Evolutionary conservation across 83 land plant genomes (phyloP).

Genomic region (Thuja plicata): DNA sequence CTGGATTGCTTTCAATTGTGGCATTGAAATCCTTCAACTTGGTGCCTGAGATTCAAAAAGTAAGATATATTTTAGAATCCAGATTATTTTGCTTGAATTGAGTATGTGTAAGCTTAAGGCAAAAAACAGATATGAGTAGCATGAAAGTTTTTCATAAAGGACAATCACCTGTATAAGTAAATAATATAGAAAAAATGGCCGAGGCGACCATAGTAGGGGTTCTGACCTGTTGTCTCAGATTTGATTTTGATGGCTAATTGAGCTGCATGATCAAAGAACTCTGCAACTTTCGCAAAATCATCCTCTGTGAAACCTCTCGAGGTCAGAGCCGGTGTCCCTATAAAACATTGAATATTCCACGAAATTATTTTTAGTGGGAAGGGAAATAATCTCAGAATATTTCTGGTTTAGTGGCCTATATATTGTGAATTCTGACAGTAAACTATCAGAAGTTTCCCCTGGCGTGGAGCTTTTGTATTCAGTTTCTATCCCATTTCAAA

Average conservation of each 20-base stretch:
- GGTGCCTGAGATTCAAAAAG: constrained; percentile 41
- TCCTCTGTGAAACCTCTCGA: constrained; percentile 95
- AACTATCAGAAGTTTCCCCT: background rate
- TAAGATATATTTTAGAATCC: background rate
- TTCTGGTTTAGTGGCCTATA: background rate
- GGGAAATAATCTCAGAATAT: background rate
- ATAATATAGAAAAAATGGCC: background rate
- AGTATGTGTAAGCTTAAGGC: background rate
- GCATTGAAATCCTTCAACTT: constrained; percentile 88
- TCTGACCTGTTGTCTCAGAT: constrained; percentile 65
- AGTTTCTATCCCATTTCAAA: background rate
- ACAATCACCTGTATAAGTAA: background rate
- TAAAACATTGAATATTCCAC: constrained; percentile 6
- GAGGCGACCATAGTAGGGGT: background rate
- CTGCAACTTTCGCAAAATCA: constrained; percentile 94
- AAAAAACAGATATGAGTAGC: background rate
- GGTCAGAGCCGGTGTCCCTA: constrained; percentile 97
- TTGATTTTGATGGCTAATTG: constrained; percentile 81
- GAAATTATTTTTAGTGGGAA: background rate
- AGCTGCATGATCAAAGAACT: constrained; percentile 85
- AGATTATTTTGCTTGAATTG: background rate
- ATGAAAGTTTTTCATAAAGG: background rate
- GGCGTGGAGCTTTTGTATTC: background rate
- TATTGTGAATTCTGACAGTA: background rate
- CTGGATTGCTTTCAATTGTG: constrained; percentile 48